These are phyloP conservation scores for Daedaleopsis sinensis DNA, from an alignment of 768 basidiomycete species.

Conservation along the genomic window DNA sequence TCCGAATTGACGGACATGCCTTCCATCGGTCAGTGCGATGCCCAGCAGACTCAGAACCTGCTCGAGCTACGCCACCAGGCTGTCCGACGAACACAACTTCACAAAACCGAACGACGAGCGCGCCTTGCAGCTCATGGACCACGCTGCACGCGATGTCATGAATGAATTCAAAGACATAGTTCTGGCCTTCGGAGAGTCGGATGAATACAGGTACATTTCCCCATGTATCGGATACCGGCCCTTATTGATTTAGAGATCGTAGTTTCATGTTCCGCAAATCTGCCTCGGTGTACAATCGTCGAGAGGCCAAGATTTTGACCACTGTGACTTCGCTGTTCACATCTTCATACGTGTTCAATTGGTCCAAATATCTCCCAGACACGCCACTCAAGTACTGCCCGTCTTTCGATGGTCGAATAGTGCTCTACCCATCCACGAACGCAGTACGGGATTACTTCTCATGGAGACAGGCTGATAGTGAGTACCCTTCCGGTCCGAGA, in stretches of 20 bases:
- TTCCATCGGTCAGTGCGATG: slow-evolving; percentile 76
- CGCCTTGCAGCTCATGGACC: slow-evolving; percentile 90
- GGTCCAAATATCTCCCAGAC: slow-evolving; percentile 79
- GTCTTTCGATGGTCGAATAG: slow-evolving; percentile 88
- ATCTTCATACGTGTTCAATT: slow-evolving; percentile 85
- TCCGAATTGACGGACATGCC: slow-evolving; percentile 89
- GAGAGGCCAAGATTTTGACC: slow-evolving; percentile 84
- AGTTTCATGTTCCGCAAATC: slow-evolving; percentile 87
- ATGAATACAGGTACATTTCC: slow-evolving; percentile 81
- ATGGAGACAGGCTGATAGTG: slow-evolving; percentile 97
- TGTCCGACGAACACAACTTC: slow-evolving; percentile 84
- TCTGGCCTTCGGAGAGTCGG: slow-evolving; percentile 93
- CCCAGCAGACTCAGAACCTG: not conserved
- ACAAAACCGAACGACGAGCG: slow-evolving; percentile 89
- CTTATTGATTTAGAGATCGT: not conserved
- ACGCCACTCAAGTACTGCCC: slow-evolving; percentile 79
- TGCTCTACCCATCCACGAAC: slow-evolving; percentile 73
- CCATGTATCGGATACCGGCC: not conserved
- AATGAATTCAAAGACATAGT: slow-evolving; percentile 80
- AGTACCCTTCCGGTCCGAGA: slow-evolving; percentile 32
- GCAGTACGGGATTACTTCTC: slow-evolving; percentile 90
- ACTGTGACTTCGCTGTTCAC: slow-evolving; percentile 88
- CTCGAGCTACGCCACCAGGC: slow-evolving; percentile 45
- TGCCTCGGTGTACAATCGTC: slow-evolving; percentile 80
- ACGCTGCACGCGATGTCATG: slow-evolving; percentile 83